Base-by-base conservation (phyloP, 768 basidiomycete species). In the Mycena rebaudengoi region DNA sequence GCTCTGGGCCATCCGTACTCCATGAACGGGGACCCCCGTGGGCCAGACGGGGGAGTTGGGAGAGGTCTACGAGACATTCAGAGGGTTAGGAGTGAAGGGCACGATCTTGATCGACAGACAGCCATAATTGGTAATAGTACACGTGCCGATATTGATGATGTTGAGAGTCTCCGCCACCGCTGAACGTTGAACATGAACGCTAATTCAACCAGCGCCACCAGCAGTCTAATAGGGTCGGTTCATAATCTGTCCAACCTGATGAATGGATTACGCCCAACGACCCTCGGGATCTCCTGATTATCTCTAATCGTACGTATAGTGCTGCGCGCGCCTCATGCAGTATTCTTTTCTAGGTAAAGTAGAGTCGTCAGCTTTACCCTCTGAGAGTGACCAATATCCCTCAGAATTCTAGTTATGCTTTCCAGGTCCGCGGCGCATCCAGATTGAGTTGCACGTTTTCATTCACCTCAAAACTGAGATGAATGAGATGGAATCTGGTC, bases 11-110 rank as follows among this genome's bases (percentile, higher is more conserved):
- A n/a, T 35, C 58, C 21, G 54, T 68, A 63, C 5, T 67, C 45
- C 37, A 56, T 64, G 41, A 60, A 63, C 44, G 62, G 55, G 44
- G 55, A 39, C 26, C 44, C 45, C n/a, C 55, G 66, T 21, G 67
- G 53, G n/a, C 54, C 59, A 21, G 65, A 21, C n/a, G 71, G 79
- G 1, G 76, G 76, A 3, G 66, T 67, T 3, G 78, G 79, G 5
- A 80, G 73, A 18, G 76, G 76, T 18, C 77, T 70, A 40, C 74
- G 72, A 26, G 25, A 44, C 29, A 45, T 39, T 7, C 21, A 29
- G n/a, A 48, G 18, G 8, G 12, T 13, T 18, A 10, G 37, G 37
- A 7, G 21, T 32, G 48, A 30, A 18, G 23, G 25, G 23, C 10
- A 16, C 7, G 33, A 46, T 35, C 7, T 23, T 54, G 52, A 54